Evolutionary conservation across 345 rosid species (phyloP).

Genomic region (Syzygium aromaticum): DNA sequence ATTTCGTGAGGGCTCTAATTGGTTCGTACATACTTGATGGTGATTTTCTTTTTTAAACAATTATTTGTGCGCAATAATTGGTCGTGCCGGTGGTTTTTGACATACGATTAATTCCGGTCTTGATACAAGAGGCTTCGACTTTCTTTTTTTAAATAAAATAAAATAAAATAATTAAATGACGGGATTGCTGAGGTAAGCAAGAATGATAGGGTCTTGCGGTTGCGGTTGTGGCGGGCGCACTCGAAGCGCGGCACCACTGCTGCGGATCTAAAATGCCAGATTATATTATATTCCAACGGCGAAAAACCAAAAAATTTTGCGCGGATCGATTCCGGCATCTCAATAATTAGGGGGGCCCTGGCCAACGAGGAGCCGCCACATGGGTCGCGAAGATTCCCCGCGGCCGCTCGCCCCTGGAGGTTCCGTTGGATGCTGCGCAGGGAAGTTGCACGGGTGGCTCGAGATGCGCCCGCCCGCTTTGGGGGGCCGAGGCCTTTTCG

Average conservation of each 20-base stretch:
- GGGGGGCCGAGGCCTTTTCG: not conserved
- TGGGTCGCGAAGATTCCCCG: not conserved
- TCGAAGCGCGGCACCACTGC: not conserved
- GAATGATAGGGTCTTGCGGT: not conserved
- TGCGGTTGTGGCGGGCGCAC: not conserved
- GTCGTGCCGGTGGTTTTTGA: not conserved
- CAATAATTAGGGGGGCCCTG: not conserved
- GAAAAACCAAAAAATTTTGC: not conserved
- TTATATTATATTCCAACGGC: not conserved
- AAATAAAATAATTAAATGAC: not conserved
- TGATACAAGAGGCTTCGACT: no score
- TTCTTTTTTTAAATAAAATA: not conserved
- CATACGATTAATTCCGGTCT: not conserved
- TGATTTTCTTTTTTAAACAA: not conserved
- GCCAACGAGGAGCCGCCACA: not conserved
- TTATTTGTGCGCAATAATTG: not conserved
- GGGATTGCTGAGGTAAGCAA: not conserved
- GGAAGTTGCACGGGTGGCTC: slow-evolving; percentile 3
- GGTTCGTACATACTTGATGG: not conserved
- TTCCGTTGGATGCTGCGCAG: slow-evolving; percentile 3
- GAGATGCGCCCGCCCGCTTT: not conserved
- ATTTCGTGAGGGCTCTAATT: not conserved
- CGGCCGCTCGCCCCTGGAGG: not conserved
- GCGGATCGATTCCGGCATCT: not conserved
- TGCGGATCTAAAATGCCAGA: not conserved